phyloP scores from a whole-genome alignment of 2,329 filamentous ascomycete genomes.

The Xylaria sp. region DNA sequence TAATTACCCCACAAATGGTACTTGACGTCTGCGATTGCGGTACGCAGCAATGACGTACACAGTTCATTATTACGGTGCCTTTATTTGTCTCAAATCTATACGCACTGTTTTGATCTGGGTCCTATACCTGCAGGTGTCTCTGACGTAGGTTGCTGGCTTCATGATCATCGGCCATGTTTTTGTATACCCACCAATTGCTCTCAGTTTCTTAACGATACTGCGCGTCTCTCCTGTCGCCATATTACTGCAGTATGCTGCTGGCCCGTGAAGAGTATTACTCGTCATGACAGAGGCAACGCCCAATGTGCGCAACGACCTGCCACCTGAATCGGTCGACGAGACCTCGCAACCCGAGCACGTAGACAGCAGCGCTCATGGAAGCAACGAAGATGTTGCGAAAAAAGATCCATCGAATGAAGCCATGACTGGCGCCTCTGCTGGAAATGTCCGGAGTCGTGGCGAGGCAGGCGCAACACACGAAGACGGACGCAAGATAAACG shows the following conservation, averaged over 20 bases:
- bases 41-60: neutral
- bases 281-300: conserved; percentile 41
- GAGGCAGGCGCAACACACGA: conserved; percentile 40
- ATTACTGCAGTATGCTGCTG: conserved; percentile 27
- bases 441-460: conserved; percentile 9
- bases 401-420: conserved; percentile 2
- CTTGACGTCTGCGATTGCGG: neutral
- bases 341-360: conserved; percentile 2
- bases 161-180: neutral
- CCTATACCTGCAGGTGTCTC: neutral
- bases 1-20: neutral
- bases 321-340: conserved; percentile 11
- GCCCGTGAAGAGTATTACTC: conserved; percentile 24
- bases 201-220: conserved; percentile 2
- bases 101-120: neutral
- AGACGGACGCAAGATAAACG: conserved; percentile 39
- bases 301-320: conserved; percentile 27
- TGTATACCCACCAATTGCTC: neutral
- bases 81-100: neutral
- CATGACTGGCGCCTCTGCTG: conserved; percentile 9
- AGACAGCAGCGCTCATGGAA: neutral
- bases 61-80: neutral
- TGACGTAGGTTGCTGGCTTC: neutral
- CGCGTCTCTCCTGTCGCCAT: conserved; percentile 7
- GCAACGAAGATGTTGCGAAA: conserved; percentile 7